Percentiles rank a stretch among this genome's conserved stretches.
These are phyloP conservation scores for Epicoccum sorghinum DNA, from an alignment of 2,329 filamentous ascomycete genomes.

Conservation along the genomic window DNA sequence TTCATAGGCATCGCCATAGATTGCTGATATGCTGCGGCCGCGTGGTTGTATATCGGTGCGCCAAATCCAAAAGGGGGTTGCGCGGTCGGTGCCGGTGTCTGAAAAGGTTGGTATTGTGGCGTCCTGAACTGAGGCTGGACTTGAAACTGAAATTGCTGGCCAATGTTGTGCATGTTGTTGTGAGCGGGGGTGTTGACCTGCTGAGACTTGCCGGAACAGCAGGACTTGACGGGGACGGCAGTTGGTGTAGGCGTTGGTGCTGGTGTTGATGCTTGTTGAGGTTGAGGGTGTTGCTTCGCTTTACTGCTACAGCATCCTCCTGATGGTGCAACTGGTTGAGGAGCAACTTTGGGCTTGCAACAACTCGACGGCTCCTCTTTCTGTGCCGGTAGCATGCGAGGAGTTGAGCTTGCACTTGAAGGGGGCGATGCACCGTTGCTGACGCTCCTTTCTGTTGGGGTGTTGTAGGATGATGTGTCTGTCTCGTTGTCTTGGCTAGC, in stretches of 20 bases:
- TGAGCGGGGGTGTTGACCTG: slow-evolving; percentile 11
- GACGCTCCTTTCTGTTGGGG: slow-evolving; percentile 42
- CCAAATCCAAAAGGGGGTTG: slow-evolving; percentile 37
- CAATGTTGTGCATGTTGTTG: slow-evolving; percentile 15
- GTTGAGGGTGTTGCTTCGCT: slow-evolving; percentile 21
- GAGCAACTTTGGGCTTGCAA: slow-evolving; percentile 38
- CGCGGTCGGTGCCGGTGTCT: slow-evolving; percentile 19
- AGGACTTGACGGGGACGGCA: slow-evolving; percentile 35
- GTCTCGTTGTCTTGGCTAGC: slow-evolving; percentile 38
- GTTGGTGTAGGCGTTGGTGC: slow-evolving; percentile 2
- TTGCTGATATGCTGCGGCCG: slow-evolving; percentile 38
- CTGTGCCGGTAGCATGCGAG: slow-evolving; percentile 37
- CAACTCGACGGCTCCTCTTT: slow-evolving; percentile 38
- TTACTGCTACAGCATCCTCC: slow-evolving; percentile 42
- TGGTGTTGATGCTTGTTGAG: not conserved
- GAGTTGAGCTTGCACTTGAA: slow-evolving; percentile 48
- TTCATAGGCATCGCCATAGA: slow-evolving; percentile 43
- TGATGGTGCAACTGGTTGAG: slow-evolving; percentile 19
- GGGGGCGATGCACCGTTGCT: slow-evolving; percentile 42
- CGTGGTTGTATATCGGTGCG: slow-evolving; percentile 44
- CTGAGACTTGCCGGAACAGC: slow-evolving; percentile 35
- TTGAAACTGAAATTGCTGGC: slow-evolving; percentile 30
- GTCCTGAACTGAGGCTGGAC: slow-evolving; percentile 28
- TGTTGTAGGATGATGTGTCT: slow-evolving; percentile 41
- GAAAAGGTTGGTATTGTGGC: slow-evolving; percentile 29